Evolutionary conservation across 2,329 filamentous ascomycete species (phyloP), one percentile per base, ranked within the genome.

Genomic region (Ophidiomyces ophidiicola): DNA sequence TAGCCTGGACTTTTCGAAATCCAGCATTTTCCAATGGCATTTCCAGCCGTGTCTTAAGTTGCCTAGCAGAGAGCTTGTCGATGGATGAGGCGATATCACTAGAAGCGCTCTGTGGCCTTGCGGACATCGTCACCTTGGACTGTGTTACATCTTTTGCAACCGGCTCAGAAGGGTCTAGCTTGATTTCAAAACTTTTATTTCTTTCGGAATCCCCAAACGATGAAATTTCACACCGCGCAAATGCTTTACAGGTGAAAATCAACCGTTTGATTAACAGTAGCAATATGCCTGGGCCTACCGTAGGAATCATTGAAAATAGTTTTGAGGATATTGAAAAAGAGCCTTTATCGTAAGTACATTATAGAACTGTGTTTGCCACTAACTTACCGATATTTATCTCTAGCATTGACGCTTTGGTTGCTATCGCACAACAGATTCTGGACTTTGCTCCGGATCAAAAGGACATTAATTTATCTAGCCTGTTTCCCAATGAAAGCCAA

Each of bases 401-500:
- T 23, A 71, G 72, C 1, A 61, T 75, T n/a, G 67, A 69, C 35
- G 70, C 71, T 4, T 55, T 79, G n/a, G 57, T 74, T 11, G 64
- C 67, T 23, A 64, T 78, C 38, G 68, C 69, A 2, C 60, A 63
- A 42, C 69, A 71, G 36, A 51, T 71, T 4, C 41, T 72, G 31
- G 12, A 25, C 5, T 12, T n/a, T n/a, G 6, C 14, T n/a, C 10
- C 8, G 4, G 30, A 33, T 26, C 20, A 25, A 28, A n/a, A 11
- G 10, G 30, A n/a, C 5, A 30, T 15, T 17, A 10, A 28, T 11
- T 46, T 52, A 11, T 53, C 44, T 44, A 64, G 68, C 7, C 58
- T 88, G 3, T 64, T 90, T 25, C 84, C 85, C 0, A 70, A 70
- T 47, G 61, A 66, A 0, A 61, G 69, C 2, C 60, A 72, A 6